Conservation (phyloP, 441 rosid genomes). For the Arabidopsis lyrata region DNA sequence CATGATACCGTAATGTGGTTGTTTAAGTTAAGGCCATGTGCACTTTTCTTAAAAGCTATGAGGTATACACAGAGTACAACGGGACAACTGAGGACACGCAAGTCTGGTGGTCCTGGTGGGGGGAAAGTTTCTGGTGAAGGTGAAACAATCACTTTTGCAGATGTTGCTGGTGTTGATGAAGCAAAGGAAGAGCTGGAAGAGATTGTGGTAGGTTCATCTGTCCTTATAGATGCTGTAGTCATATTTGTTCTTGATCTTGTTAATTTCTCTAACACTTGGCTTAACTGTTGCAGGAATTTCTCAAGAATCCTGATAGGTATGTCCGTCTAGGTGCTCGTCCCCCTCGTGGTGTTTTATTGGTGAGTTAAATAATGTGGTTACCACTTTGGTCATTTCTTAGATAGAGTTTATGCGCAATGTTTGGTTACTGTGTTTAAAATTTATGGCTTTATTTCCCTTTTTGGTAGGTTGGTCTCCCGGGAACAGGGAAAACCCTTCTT, state of each 20-base stretch:
- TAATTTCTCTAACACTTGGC: constrained; percentile 33
- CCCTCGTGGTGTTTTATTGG: constrained; percentile 95
- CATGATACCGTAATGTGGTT: constrained; percentile 22
- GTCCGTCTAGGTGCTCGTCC: constrained; percentile 91
- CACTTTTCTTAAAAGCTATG: constrained; percentile 38
- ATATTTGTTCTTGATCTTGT: constrained; percentile 27
- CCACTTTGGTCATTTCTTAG: neutral
- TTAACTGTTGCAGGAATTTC: constrained; percentile 74
- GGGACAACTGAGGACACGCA: constrained; percentile 81
- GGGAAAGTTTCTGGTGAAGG: constrained; percentile 75
- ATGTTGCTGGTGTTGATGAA: constrained; percentile 98
- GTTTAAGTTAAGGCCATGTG: constrained; percentile 29
- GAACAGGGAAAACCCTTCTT: constrained; percentile 86
- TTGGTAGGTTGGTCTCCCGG: constrained; percentile 91
- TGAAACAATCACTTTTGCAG: constrained; percentile 87
- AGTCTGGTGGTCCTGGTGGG: constrained; percentile 74
- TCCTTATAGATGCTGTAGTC: constrained; percentile 29
- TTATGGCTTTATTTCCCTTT: constrained; percentile 27
- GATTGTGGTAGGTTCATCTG: constrained; percentile 71
- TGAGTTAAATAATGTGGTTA: constrained; percentile 48
- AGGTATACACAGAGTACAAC: constrained; percentile 64
- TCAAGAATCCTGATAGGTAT: constrained; percentile 89
- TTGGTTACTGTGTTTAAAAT: constrained; percentile 12
- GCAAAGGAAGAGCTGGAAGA: constrained; percentile 99
- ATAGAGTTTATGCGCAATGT: neutral